Percentiles rank a stretch among this genome's conserved stretches.
Conservation (phyloP, 306 rosid species). For the peach (Prunus persica) region Prunus_persica_NCBIv2 NC_034009.1:27874001-27874500, state of each 20-base stretch:
- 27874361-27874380: neutral
- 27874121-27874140: neutral
- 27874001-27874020: conserved; percentile 9
- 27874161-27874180: neutral
- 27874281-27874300: neutral
- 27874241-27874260: conserved; percentile 15
- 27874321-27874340: too few relatives aligned
- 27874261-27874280: neutral
- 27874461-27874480: neutral
- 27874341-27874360: neutral
- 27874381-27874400: neutral
- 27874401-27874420: neutral
- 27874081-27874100: too few relatives aligned
- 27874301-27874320: too few relatives aligned
- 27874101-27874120: too few relatives aligned
- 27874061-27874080: neutral
- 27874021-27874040: neutral
- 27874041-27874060: neutral
- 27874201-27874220: neutral
- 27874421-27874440: conserved; percentile 13
- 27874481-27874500: conserved; percentile 21
- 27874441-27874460: conserved; percentile 3
- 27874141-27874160: neutral
- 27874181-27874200: neutral
- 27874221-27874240: neutral